phyloP scores from a whole-genome alignment of 2,329 filamentous ascomycete species.

The Shiraia sp. region DNA sequence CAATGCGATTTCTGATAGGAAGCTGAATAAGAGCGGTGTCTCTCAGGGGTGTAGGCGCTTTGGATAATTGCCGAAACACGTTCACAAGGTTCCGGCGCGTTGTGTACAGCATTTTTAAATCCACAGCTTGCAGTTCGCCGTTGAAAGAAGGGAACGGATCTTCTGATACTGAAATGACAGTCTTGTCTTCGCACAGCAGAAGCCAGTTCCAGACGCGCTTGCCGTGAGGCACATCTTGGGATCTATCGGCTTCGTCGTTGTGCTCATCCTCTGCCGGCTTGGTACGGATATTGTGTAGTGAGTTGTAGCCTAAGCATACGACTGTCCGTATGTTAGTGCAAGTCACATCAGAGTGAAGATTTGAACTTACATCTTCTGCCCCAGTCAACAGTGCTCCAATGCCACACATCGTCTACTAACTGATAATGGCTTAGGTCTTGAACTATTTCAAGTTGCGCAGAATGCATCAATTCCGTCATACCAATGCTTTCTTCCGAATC shows the following conservation, averaged over 20 bases:
- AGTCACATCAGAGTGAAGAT: not conserved
- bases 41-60: slow-evolving; percentile 49
- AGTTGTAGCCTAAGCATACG: slow-evolving; percentile 74
- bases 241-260: slow-evolving; percentile 37
- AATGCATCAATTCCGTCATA: slow-evolving; percentile 42
- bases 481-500: slow-evolving; percentile 43
- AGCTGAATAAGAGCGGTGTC: slow-evolving; percentile 49
- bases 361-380: slow-evolving; percentile 61
- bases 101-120: slow-evolving; percentile 54
- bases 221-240: slow-evolving; percentile 50
- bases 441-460: slow-evolving; percentile 40
- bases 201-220: slow-evolving; percentile 72
- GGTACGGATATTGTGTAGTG: slow-evolving; percentile 52
- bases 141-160: slow-evolving; percentile 51
- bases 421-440: slow-evolving; percentile 56
- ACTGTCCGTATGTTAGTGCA: slow-evolving; percentile 48
- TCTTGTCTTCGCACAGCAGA: slow-evolving; percentile 70
- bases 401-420: slow-evolving; percentile 72
- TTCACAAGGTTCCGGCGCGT: slow-evolving; percentile 63
- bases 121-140: slow-evolving; percentile 42
- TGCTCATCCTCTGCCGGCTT: slow-evolving; percentile 22
- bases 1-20: slow-evolving; percentile 51
- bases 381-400: slow-evolving; percentile 74
- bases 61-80: slow-evolving; percentile 65
- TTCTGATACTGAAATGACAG: slow-evolving; percentile 72